Base-by-base conservation (phyloP, 192 early-diverging fungal genomes). In the Coemansia sp. region DNA sequence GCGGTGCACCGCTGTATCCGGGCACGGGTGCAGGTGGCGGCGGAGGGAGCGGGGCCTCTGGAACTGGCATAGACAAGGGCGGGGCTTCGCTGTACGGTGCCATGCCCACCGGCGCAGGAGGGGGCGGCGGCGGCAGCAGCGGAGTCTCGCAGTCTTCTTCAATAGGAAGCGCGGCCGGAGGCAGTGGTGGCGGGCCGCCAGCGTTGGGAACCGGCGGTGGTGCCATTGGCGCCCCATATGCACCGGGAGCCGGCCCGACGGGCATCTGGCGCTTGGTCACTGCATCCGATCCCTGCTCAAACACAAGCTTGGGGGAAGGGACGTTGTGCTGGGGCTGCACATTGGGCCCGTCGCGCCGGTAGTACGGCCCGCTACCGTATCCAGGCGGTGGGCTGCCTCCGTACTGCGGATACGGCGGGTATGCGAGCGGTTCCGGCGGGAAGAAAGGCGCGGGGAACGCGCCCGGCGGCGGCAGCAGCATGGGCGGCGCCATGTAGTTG, bases 381-480 rank as follows among this genome's bases (percentile, higher is more conserved):
- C 41, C 41, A 23, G 32, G 44, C 26, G 33, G 19, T 20, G 59
- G 39, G 25, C 14, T 27, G 13, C 38, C 10, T 11, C 46, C 22
- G 22, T 51, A 47, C 4, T 29, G 48, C 14, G 49, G 49, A n/a
- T 32, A 48, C 1, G 57, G 42, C 16, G 63, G 55, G 1, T 14
- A 20, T 11, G 28, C 21, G 43, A 19, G 10, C 20, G 39, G 35
- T 10, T 41, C 56, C 13, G 56, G 63, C 14, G 45, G 45, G 13
- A 51, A 14, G n/a, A n/a, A n/a, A 1, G 38, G 32, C 21, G 38
- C 39, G 0, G 65, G 65, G 38, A 47, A 51, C 1, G 54, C 59
- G 30, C 58, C 58, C 7, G 59, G 59, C 8, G 66, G 66, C 11
- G 66, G 56, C 21, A 71, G 52, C 11, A 60, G 52, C 56, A 64